These are phyloP conservation scores for Cytospora chrysosperma DNA, from an alignment of 2,329 filamentous ascomycete species.

Conservation along the genomic window DNA sequence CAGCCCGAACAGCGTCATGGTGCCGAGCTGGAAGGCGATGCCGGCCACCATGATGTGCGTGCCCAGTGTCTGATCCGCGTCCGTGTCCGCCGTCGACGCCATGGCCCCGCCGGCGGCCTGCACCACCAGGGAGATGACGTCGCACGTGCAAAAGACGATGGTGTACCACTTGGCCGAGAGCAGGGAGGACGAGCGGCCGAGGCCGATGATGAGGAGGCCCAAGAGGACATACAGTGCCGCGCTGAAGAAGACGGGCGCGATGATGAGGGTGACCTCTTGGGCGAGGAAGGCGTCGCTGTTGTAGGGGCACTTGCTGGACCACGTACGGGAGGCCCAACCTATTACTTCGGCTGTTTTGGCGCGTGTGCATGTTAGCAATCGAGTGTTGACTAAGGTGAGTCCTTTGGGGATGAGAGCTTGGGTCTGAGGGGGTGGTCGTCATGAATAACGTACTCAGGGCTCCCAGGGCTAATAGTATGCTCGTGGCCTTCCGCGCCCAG, in stretches of 20 bases:
- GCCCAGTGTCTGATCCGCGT: constrained; percentile 32
- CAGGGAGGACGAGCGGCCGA: constrained; percentile 44
- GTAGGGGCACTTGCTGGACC: constrained; percentile 49
- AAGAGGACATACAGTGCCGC: constrained; percentile 51
- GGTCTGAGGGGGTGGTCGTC: neutral
- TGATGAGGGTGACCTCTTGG: constrained; percentile 47
- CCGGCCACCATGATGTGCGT: constrained; percentile 50
- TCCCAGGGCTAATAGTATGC: constrained; percentile 28
- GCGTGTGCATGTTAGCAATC: constrained; percentile 39
- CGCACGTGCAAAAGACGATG: constrained; percentile 47
- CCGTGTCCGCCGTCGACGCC: constrained; percentile 41
- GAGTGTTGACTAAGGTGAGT: constrained; percentile 41
- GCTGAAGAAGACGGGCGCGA: constrained; percentile 49
- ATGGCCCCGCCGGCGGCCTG: constrained; percentile 49
- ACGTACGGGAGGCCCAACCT: constrained; percentile 49
- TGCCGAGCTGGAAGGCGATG: constrained; percentile 49
- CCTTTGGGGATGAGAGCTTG: no score
- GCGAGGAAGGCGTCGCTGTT: constrained; percentile 48
- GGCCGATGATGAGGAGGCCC: constrained; percentile 44
- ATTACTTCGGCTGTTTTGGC: constrained; percentile 39
- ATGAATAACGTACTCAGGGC: constrained; percentile 27
- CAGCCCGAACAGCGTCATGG: constrained; percentile 46
- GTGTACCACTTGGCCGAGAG: constrained; percentile 44
- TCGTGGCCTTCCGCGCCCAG: constrained; percentile 27
- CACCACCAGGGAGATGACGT: constrained; percentile 45